Evolutionary conservation across 2,329 filamentous ascomycete genomes (phyloP).

Genomic region (Aspergillus bombycis): DNA sequence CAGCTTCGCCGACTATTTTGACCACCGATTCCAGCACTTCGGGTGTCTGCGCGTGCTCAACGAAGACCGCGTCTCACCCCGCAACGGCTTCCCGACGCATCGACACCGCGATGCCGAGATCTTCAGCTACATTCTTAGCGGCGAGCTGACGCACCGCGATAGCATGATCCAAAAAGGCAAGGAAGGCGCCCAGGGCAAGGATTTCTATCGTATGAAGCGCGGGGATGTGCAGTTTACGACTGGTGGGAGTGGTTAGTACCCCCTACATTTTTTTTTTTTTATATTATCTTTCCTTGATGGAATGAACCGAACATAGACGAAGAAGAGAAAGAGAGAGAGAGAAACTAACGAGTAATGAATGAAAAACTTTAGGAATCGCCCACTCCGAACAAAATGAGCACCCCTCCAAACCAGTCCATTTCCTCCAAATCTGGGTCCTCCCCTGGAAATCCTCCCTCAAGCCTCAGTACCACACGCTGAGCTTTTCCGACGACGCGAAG

Average conservation of each 20-base stretch:
- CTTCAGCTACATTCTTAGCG: conserved; percentile 83
- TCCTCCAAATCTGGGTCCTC: conserved; percentile 85
- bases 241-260: conserved; percentile 68
- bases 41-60: conserved; percentile 83
- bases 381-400: conserved; percentile 80
- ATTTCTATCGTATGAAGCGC: conserved; percentile 71
- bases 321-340: no score
- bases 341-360: conserved; percentile 1
- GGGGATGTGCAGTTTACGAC: conserved; percentile 90
- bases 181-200: conserved; percentile 62
- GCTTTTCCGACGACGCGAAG: conserved; percentile 75
- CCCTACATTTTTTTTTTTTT: neutral
- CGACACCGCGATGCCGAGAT: conserved; percentile 87
- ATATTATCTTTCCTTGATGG: neutral
- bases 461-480: conserved; percentile 75
- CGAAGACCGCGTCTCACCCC: conserved; percentile 77
- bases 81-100: conserved; percentile 81
- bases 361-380: conserved; percentile 58
- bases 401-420: conserved; percentile 72
- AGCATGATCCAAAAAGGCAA: conserved; percentile 74
- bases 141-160: conserved; percentile 85
- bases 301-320: no score
- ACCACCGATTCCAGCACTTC: conserved; percentile 69
- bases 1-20: conserved; percentile 73
- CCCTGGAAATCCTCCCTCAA: conserved; percentile 74